Evolutionary conservation across 169 alveolate species (phyloP).

Genomic region (Cytauxzoon felis): DNA sequence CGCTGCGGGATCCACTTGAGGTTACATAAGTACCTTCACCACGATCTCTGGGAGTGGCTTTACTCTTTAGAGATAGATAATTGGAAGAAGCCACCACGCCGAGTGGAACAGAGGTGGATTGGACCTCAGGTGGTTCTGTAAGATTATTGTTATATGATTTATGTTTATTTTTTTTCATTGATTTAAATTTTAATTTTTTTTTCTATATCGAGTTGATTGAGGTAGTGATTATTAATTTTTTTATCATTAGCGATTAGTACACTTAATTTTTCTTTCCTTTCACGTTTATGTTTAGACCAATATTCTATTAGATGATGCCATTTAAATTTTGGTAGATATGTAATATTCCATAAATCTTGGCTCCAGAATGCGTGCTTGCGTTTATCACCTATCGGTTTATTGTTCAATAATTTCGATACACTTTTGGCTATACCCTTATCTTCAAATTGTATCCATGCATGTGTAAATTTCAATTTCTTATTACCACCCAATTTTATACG

Average conservation of each 20-base stretch:
- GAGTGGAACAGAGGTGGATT: no score
- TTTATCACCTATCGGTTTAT: constrained; percentile 85
- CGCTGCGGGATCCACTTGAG: no score
- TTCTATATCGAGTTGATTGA: constrained; percentile 60
- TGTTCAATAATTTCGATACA: constrained; percentile 83
- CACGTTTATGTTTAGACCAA: constrained; percentile 21
- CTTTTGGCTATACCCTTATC: constrained; percentile 84
- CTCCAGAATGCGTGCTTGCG: constrained; percentile 82
- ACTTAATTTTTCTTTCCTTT: constrained; percentile 49
- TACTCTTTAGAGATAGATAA: no score
- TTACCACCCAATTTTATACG: constrained; percentile 59
- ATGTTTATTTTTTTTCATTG: neutral
- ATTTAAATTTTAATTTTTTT: constrained; percentile 8
- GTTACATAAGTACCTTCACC: no score
- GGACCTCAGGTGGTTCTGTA: no score
- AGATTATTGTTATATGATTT: neutral
- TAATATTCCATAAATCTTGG: constrained; percentile 88
- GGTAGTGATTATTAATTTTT: constrained; percentile 40
- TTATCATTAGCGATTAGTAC: constrained; percentile 19
- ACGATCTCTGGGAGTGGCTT: no score
- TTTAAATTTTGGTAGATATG: constrained; percentile 83
- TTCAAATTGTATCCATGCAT: constrained; percentile 88
- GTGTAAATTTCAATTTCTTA: constrained; percentile 40
- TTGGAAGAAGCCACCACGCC: no score
- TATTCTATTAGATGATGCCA: constrained; percentile 74